Evolutionary conservation across 148 eudicot genomes (phyloP), one percentile per base, ranked within the genome.

Genomic region (Chenopodium formosanum): DNA sequence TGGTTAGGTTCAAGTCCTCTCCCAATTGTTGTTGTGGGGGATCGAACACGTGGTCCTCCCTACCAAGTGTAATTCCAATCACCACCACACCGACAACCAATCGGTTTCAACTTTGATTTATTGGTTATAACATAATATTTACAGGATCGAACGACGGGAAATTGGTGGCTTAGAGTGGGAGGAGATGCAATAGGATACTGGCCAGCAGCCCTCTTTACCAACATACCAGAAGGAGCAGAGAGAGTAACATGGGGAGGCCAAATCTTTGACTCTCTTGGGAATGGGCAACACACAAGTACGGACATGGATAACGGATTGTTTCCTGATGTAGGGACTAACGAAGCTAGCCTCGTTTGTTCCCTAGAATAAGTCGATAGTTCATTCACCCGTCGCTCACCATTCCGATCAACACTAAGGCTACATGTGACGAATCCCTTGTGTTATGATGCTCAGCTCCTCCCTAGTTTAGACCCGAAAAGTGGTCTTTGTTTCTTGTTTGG

Each of bases 231-330:
- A 5, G 85, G 81, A 9, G 85, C 85, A 3, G 19, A 20, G 14
- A 5, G 27, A 3, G 0, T 83, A 62, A 0, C 25, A 7, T 83
- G 71, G 77, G 85, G 81, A 22, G 85, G 85, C 5, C 31, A 27
- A 46, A 32, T 83, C 7, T 76, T 7, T 31, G 84, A 76, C 46
- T 76, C 80, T 1, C 29, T 77, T 32, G 77, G 81, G 2, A 48
- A 8, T 20, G 69, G 52, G 19, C 27, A 2, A 0, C 81, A 78
- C 78, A 71, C 71, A 20, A 22, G 2, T 11, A 78, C 84, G 1
- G 80, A 82, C 29, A 83, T 83, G 85, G 85, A 81, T 22, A 83
- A 74, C 11, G 85, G 82, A 40, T 22, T 31, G 5, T 80, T 80
- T 17, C 77, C 82, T 1, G 52, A 37, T 20, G 17, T 50, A 7